phyloP scores from a whole-genome alignment of 495 filamentous ascomycete species.

The Clohesyomyces aquaticus region DNA sequence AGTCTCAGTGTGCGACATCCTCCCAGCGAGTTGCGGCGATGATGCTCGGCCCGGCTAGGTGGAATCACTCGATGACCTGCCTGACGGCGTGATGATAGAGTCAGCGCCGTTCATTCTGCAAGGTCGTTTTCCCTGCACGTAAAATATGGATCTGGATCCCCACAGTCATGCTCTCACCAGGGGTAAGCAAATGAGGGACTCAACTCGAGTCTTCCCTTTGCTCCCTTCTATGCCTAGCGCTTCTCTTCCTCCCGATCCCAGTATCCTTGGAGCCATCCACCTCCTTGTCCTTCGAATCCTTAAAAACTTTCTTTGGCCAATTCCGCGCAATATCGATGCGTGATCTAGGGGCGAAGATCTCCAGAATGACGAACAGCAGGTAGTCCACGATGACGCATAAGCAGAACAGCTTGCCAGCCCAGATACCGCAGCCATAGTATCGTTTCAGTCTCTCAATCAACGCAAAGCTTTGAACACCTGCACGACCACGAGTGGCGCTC shows the following conservation, averaged over 20 bases:
- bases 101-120: no score
- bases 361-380: conserved; percentile 80
- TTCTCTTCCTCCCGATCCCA: conserved; percentile 32
- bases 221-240: conserved; percentile 29
- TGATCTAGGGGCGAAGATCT: conserved; percentile 81
- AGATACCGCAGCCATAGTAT: conserved; percentile 99
- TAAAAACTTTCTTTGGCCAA: conserved; percentile 76
- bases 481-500: conserved; percentile 72
- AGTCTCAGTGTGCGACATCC: no score
- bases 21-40: no score
- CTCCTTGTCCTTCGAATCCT: conserved; percentile 14
- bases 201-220: conserved; percentile 14
- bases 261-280: conserved; percentile 14
- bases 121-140: no score
- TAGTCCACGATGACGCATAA: conserved; percentile 94
- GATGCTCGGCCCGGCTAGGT: no score
- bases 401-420: conserved; percentile 97
- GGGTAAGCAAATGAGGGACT: not conserved
- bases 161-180: no score
- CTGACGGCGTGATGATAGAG: no score
- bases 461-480: conserved; percentile 78
- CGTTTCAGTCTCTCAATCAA: conserved; percentile 92
- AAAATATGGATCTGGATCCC: no score
- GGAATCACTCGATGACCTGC: no score
- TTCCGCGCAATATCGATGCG: conserved; percentile 85